Conservation (phyloP, 768 basidiomycete species). For the Crepidotus variabilis region DNA sequence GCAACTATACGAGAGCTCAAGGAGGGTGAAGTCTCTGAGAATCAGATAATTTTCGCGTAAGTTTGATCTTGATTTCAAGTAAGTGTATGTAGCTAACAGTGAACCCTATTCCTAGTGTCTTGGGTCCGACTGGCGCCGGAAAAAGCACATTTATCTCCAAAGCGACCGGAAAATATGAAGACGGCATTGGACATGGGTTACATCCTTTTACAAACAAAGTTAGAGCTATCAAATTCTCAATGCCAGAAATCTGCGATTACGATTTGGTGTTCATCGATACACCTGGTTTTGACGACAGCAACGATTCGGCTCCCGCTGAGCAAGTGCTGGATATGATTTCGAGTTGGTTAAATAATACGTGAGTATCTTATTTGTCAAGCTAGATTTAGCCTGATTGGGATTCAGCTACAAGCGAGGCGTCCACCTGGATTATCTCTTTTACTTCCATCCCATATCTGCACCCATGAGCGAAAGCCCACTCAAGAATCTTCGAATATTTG, state of each 20-base stretch:
- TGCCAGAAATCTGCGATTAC: no score
- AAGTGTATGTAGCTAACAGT: no score
- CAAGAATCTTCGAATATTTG: conserved; percentile 43
- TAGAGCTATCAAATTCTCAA: background rate
- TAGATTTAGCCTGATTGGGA: background rate
- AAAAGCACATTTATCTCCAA: conserved; percentile 17
- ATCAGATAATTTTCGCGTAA: no score
- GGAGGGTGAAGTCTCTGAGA: no score
- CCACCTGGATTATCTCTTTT: conserved; percentile 23
- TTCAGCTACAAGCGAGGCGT: background rate
- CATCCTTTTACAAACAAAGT: background rate
- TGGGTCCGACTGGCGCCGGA: conserved; percentile 22
- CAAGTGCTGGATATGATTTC: no score
- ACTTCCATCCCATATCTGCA: conserved; percentile 37
- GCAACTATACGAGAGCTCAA: no score
- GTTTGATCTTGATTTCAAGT: no score
- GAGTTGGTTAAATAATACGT: background rate
- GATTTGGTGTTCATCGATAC: no score
- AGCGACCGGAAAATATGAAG: background rate
- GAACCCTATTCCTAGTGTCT: conserved; percentile 9
- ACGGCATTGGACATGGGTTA: background rate
- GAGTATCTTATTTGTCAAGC: background rate
- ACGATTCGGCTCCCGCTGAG: no score
- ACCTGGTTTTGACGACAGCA: no score
- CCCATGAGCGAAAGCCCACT: conserved; percentile 21